These are phyloP conservation scores for Phialemonium atrogriseum DNA, from an alignment of 2,329 filamentous ascomycete species.

Conservation along the genomic window DNA sequence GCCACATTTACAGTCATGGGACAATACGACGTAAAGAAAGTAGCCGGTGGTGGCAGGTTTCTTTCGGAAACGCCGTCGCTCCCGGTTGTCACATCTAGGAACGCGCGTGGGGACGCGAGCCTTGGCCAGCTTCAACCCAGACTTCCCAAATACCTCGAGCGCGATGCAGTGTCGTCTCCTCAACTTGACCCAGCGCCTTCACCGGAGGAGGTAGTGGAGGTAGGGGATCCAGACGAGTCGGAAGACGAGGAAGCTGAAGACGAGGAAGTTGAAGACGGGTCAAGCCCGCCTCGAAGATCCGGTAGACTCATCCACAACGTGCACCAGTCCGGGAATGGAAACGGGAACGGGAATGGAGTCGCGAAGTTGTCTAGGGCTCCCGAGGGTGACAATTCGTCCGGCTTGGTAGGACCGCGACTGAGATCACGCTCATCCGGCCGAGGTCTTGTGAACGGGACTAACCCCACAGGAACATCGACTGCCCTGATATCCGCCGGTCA, in stretches of 20 bases:
- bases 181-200: too few relatives aligned
- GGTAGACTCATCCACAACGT: background rate
- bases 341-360: too few relatives aligned
- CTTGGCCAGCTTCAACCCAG: background rate
- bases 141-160: constrained; percentile 3
- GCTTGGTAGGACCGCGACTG: background rate
- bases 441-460: too few relatives aligned
- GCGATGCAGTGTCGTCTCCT: too few relatives aligned
- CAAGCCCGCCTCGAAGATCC: too few relatives aligned
- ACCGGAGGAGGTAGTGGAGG: constrained; percentile 6
- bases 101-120: background rate
- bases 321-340: too few relatives aligned
- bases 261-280: too few relatives aligned
- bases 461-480: constrained; percentile 1
- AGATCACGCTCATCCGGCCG: background rate
- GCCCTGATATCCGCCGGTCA: constrained; percentile 12
- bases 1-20: constrained; percentile 11
- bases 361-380: too few relatives aligned
- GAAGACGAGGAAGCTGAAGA: background rate
- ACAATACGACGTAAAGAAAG: constrained; percentile 4
- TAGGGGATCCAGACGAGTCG: too few relatives aligned
- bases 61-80: constrained; percentile 4
- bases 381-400: background rate
- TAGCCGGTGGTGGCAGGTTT: constrained; percentile 7
- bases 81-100: constrained; percentile 9